A percentile compares a stretch with the other conserved stretches of the same genome.
Evolutionary conservation across 768 basidiomycete genomes (phyloP).

Genomic region (Suillus subaureus): DNA sequence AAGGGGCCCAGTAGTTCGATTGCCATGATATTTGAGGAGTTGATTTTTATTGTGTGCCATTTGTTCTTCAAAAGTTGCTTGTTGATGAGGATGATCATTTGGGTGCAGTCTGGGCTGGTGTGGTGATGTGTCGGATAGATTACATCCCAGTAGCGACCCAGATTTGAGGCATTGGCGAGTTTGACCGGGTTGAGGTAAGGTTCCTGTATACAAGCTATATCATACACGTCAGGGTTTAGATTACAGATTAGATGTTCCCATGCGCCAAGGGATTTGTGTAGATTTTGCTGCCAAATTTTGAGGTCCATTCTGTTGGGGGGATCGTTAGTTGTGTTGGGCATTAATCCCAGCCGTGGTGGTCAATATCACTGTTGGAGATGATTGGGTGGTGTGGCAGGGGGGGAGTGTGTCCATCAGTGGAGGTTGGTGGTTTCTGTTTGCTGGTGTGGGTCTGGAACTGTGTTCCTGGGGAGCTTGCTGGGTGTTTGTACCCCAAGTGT

Average conservation of each 20-base stretch:
- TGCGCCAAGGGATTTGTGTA: conserved; percentile 26
- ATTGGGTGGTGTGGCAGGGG: too few relatives aligned
- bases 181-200: conserved; percentile 31
- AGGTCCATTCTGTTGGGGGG: conserved; percentile 1
- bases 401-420: too few relatives aligned
- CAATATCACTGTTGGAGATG: too few relatives aligned
- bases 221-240: too few relatives aligned
- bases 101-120: not conserved
- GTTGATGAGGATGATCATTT: not conserved
- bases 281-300: conserved; percentile 29
- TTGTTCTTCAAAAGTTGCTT: not conserved
- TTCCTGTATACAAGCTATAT: conserved; percentile 34
- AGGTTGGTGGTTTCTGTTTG: too few relatives aligned
- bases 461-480: too few relatives aligned
- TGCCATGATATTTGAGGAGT: too few relatives aligned
- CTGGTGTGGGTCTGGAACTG: too few relatives aligned
- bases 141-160: conserved; percentile 15
- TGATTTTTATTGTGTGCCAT: not conserved
- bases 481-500: too few relatives aligned
- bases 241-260: conserved; percentile 16
- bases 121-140: conserved; percentile 20
- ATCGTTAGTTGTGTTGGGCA: not conserved
- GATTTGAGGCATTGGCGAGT: conserved; percentile 15
- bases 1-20: rapidly evolving
- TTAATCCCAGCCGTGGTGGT: conserved; percentile 12